Base-by-base conservation (phyloP, 495 filamentous ascomycete genomes). In the Aspergillus heteromorphus region DNA sequence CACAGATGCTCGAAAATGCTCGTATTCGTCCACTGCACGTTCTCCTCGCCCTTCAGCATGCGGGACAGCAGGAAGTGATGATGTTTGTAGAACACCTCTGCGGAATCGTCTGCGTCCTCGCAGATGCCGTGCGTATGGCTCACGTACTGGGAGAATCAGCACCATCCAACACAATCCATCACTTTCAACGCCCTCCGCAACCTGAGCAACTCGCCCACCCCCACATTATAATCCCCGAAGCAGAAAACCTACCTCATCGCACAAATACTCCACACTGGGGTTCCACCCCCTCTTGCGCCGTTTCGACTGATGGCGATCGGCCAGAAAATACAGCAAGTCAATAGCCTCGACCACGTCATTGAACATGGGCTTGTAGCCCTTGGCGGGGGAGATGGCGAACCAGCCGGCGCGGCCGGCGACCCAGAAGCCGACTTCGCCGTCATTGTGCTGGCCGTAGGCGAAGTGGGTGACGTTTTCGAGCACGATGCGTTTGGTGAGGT, bases 351-450 rank as follows among this genome's bases (percentile, higher is more conserved):
- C 75, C 72, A 91, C 87, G 13, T 80, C 72, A 49, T 81, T 73
- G 71, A 82, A 90, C 50, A 83, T 81, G 2, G 68, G 59, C 52
- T 74, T 67, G 67, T 88, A 95, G 2, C 72, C 65, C 42, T 73
- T 72, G 45, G 83, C 76, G 1, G 89, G 85, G 19, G 73, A 68
- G 21, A 93, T 81, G 64, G 85, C 79, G 68, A 83, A 92, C 88
- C 88, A 92, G 51, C 88, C 89, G n/a, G 86, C 82, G 54, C 75
- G 69, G 45, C 89, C 89, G 30, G 83, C 81, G 27, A 87, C 87
- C 89, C 89, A 95, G 45, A 92, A 68, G 30, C 80, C 77, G 31
- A 84, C 74, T 18, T 75, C 77, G 6, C 81, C 77, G 59, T 84
- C 78, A 10, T 76, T 76, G 45, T 78, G 81, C 45, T 86, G 79